Evolutionary conservation across 2,329 filamentous ascomycete species (phyloP).

Genomic region (Dothiorella sarmentorum): DNA sequence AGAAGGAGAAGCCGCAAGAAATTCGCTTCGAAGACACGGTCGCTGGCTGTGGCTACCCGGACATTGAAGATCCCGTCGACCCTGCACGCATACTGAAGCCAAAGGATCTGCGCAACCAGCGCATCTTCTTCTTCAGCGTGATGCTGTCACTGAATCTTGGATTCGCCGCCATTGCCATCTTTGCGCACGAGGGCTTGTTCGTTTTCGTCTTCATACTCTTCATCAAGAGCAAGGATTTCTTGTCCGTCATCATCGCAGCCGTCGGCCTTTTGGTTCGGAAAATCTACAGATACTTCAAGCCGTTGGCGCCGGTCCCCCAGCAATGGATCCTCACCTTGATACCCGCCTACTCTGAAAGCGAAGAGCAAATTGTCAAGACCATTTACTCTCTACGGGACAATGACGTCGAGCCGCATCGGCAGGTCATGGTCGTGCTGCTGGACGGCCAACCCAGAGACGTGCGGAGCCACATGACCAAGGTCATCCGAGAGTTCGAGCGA

Average conservation of each 20-base stretch:
- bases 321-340: constrained; percentile 27
- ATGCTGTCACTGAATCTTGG: constrained; percentile 5
- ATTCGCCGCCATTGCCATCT: background rate
- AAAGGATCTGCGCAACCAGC: constrained; percentile 11
- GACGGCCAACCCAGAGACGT: constrained; percentile 24
- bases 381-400: constrained; percentile 25
- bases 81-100: constrained; percentile 3
- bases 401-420: constrained; percentile 23
- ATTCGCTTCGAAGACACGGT: constrained; percentile 7
- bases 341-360: constrained; percentile 25
- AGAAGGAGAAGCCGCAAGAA: background rate
- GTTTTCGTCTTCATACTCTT: constrained; percentile 24
- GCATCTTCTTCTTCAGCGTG: constrained; percentile 1
- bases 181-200: constrained; percentile 4
- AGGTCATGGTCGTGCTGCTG: constrained; percentile 25
- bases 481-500: constrained; percentile 21
- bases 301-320: constrained; percentile 18
- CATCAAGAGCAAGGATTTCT: constrained; percentile 26
- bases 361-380: constrained; percentile 26
- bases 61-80: constrained; percentile 10
- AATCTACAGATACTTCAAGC: constrained; percentile 18
- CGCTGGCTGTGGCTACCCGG: constrained; percentile 9
- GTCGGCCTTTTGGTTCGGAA: constrained; percentile 15
- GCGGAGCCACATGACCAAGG: constrained; percentile 23
- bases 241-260: constrained; percentile 21